A percentile compares a stretch with the other conserved stretches of the same genome.
phyloP scores from a whole-genome alignment of 73 alveolate species.

The Chromera velia region DNA sequence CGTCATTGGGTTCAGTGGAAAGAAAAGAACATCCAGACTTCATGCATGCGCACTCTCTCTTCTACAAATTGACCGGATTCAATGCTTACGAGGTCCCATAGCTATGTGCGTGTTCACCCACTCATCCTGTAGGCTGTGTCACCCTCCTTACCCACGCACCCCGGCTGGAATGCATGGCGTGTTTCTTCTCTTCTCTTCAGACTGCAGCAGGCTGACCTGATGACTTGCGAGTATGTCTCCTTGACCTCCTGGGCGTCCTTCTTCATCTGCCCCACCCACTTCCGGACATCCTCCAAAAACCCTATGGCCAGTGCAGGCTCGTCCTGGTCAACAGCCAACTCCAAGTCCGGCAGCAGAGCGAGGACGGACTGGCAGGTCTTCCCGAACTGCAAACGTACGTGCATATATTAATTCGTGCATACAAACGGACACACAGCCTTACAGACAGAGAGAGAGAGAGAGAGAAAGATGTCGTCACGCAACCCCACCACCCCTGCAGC shows the following conservation, averaged over 20 bases:
- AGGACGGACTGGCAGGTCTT: not conserved
- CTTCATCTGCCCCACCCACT: not conserved
- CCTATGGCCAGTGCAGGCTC: not conserved
- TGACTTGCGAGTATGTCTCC: not conserved
- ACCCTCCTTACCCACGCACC: not conserved
- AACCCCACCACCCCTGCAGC: too few relatives aligned
- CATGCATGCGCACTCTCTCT: too few relatives aligned
- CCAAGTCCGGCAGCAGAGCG: not conserved
- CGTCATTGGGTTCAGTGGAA: too few relatives aligned
- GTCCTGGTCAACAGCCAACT: not conserved
- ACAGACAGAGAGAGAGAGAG: not conserved
- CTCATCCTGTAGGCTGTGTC: too few relatives aligned
- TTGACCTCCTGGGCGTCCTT: not conserved
- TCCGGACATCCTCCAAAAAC: not conserved
- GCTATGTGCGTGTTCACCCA: too few relatives aligned
- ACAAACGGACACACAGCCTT: not conserved
- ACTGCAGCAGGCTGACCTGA: not conserved
- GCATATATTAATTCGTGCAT: not conserved
- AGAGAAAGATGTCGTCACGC: too few relatives aligned
- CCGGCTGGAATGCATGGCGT: not conserved
- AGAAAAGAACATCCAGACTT: too few relatives aligned
- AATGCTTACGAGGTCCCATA: too few relatives aligned
- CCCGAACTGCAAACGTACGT: not conserved
- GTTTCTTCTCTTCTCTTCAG: not conserved
- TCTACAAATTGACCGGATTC: too few relatives aligned